Evolutionary conservation across 2,329 filamentous ascomycete species (phyloP).

Genomic region (Colletotrichum euphorbiae): DNA sequence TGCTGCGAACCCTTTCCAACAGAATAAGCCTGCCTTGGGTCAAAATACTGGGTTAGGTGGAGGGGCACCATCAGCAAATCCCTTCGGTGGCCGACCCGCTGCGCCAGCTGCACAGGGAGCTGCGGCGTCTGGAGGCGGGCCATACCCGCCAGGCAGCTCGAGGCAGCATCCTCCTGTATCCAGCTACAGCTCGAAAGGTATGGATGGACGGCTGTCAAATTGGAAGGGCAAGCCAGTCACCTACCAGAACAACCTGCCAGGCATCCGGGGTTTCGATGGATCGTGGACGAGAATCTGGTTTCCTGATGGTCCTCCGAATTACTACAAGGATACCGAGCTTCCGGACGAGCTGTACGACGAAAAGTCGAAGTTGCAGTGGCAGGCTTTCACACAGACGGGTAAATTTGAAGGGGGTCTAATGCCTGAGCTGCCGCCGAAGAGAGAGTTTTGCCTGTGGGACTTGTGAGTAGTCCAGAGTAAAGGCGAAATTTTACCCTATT

Average conservation of each 20-base stretch:
- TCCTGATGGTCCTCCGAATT: constrained; percentile 74
- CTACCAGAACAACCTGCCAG: constrained; percentile 65
- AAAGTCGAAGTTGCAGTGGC: constrained; percentile 72
- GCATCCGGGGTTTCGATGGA: constrained; percentile 63
- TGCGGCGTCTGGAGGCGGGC: constrained; percentile 44
- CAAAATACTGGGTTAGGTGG: constrained; percentile 38
- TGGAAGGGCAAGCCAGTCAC: constrained; percentile 74
- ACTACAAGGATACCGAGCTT: constrained; percentile 72
- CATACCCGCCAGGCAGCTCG: constrained; percentile 58
- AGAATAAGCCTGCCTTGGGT: constrained; percentile 46
- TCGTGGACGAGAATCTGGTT: constrained; percentile 77
- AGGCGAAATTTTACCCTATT: background rate
- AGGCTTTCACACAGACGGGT: constrained; percentile 72
- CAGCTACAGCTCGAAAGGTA: constrained; percentile 56
- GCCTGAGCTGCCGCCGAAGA: constrained; percentile 81
- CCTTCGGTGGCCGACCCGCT: constrained; percentile 42
- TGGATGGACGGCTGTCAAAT: constrained; percentile 59
- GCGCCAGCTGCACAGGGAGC: constrained; percentile 35
- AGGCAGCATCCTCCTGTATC: constrained; percentile 58
- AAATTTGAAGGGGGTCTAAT: constrained; percentile 77
- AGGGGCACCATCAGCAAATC: constrained; percentile 40
- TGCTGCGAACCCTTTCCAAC: constrained; percentile 48
- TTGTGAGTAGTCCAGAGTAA: constrained; percentile 60
- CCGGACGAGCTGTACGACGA: constrained; percentile 68
- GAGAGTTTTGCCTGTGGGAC: constrained; percentile 80